Conservation (phyloP, 1,284 basidiomycete species). For the Cryptococcus sp. region DNA sequence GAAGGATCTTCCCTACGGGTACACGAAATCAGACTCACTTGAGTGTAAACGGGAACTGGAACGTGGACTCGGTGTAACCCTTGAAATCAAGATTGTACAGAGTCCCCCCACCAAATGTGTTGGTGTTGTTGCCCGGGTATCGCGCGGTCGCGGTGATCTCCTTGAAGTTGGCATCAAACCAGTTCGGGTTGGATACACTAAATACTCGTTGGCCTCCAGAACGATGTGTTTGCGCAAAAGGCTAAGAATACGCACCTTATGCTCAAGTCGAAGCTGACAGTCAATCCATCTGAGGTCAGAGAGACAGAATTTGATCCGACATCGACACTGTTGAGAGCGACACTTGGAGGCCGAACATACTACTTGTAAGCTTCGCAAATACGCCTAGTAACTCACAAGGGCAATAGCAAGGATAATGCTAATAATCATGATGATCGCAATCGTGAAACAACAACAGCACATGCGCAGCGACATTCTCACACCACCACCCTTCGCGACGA, state of each 20-base stretch:
- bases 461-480: conserved; percentile 37
- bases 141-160: conserved; percentile 65
- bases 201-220: neutral
- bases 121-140: conserved; percentile 68
- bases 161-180: conserved; percentile 69
- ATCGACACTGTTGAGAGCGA: conserved; percentile 61
- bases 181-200: conserved; percentile 82
- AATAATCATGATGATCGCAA: conserved; percentile 55
- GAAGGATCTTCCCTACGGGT: neutral
- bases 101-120: conserved; percentile 63
- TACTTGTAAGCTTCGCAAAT: conserved; percentile 37
- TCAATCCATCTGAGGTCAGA: conserved; percentile 53
- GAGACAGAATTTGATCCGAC: conserved; percentile 45
- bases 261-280: conserved; percentile 63
- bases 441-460: conserved; percentile 51
- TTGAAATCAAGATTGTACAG: conserved; percentile 62
- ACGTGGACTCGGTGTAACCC: conserved; percentile 64
- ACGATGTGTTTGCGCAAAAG: neutral
- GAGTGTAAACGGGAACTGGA: conserved; percentile 77
- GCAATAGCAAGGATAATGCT: conserved; percentile 67
- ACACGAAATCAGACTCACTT: conserved; percentile 38
- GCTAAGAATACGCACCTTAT: conserved; percentile 57
- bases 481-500: conserved; percentile 39
- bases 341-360: conserved; percentile 75
- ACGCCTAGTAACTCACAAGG: conserved; percentile 56